These are phyloP conservation scores for Capsicum chinense DNA, from an alignment of 257 asterid genomes.

Conservation along the genomic window DNA sequence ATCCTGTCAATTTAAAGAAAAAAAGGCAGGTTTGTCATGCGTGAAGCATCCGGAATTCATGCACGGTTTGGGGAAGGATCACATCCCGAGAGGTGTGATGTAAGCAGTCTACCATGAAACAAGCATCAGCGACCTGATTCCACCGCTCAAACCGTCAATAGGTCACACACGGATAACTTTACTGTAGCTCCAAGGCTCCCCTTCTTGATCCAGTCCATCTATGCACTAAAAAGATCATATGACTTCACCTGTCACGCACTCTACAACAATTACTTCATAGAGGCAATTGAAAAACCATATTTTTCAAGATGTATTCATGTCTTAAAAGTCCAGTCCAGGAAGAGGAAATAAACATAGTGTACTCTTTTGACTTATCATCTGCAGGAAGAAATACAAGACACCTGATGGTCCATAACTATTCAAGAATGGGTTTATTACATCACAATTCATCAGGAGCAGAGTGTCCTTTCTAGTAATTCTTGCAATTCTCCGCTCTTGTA, in stretches of 20 bases:
- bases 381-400: background rate
- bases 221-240: background rate
- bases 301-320: background rate
- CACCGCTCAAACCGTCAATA: background rate
- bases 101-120: background rate
- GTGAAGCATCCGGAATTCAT: background rate
- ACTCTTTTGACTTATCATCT: background rate
- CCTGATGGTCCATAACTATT: background rate
- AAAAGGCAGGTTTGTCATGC: background rate
- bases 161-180: background rate
- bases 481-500: conserved; percentile 81
- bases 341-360: background rate
- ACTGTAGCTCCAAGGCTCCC: background rate
- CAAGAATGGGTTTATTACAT: conserved; percentile 12
- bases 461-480: conserved; percentile 63
- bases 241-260: background rate
- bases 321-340: background rate
- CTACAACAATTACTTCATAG: background rate
- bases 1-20: background rate
- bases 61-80: background rate
- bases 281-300: background rate
- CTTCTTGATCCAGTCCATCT: background rate
- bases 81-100: background rate
- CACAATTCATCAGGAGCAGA: conserved; percentile 50
- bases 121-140: background rate